Conservation (phyloP, 495 filamentous ascomycete genomes). For the Tuber magnatum region DNA sequence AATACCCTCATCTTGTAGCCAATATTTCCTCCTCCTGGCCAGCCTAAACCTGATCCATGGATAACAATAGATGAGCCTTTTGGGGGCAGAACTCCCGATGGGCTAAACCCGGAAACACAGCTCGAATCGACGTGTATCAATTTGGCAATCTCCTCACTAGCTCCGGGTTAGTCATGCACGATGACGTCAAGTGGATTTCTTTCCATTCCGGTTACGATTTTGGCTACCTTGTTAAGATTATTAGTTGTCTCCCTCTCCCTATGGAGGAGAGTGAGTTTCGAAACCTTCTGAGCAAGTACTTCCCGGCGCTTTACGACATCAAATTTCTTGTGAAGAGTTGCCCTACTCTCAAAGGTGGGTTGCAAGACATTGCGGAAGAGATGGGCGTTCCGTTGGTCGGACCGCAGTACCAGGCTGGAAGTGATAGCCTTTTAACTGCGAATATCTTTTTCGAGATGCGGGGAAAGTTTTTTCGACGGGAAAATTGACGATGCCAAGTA, state of each 20-base stretch:
- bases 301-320: constrained; percentile 87
- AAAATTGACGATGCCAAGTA: constrained; percentile 55
- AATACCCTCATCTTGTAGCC: neutral
- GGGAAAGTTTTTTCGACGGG: constrained; percentile 75
- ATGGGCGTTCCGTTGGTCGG: constrained; percentile 82
- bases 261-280: constrained; percentile 83
- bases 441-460: constrained; percentile 86
- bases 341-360: constrained; percentile 58
- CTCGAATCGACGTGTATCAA: constrained; percentile 73
- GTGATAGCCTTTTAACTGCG: constrained; percentile 84
- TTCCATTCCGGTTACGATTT: constrained; percentile 99
- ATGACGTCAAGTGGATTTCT: constrained; percentile 88
- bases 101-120: too few species aligned
- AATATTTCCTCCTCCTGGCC: too few species aligned
- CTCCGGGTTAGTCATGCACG: constrained; percentile 80
- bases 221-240: constrained; percentile 89
- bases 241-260: constrained; percentile 69
- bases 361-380: constrained; percentile 89
- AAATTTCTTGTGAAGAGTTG: constrained; percentile 83
- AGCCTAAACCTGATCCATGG: too few species aligned
- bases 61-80: too few species aligned
- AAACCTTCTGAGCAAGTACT: constrained; percentile 75
- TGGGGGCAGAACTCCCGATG: too few species aligned
- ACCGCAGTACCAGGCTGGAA: constrained; percentile 79
- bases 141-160: constrained; percentile 84